A percentile compares a stretch with the other conserved stretches of the same genome.
Conservation (phyloP, 2,329 filamentous ascomycete genomes). For the Fusarium chuoi region DNA sequence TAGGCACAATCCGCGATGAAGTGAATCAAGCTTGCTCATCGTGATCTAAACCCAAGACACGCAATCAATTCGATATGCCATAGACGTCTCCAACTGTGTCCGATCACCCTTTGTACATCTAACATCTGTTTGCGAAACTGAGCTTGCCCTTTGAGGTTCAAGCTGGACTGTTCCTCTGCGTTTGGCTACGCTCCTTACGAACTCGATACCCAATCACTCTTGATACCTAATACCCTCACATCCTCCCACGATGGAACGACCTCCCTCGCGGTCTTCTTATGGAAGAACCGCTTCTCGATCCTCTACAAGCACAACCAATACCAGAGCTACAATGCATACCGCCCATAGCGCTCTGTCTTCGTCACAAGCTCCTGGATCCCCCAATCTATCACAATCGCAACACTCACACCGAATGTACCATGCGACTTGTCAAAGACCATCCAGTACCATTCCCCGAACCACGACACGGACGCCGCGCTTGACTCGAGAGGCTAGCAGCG, state of each 20-base stretch:
- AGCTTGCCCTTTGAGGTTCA: not conserved
- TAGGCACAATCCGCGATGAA: slow-evolving; percentile 25
- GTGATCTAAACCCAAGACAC: slow-evolving; percentile 21
- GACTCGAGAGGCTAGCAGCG: slow-evolving; percentile 55
- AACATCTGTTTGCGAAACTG: slow-evolving; percentile 1
- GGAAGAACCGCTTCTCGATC: slow-evolving; percentile 59
- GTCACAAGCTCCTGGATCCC: slow-evolving; percentile 52
- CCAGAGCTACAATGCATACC: slow-evolving; percentile 54
- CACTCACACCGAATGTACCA: slow-evolving; percentile 55
- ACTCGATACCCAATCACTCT: not conserved
- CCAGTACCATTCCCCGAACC: slow-evolving; percentile 48
- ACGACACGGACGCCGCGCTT: slow-evolving; percentile 54
- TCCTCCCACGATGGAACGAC: slow-evolving; percentile 45
- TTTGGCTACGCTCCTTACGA: not conserved
- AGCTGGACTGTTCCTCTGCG: not conserved
- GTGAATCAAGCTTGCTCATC: slow-evolving; percentile 26
- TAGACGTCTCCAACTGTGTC: slow-evolving; percentile 1
- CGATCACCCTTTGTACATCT: not conserved
- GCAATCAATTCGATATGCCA: slow-evolving; percentile 23
- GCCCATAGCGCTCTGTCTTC: slow-evolving; percentile 56
- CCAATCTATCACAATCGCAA: slow-evolving; percentile 50
- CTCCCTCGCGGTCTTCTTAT: slow-evolving; percentile 46
- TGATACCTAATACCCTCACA: not conserved
- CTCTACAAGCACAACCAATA: slow-evolving; percentile 56
- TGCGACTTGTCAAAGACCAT: slow-evolving; percentile 49